Evolutionary conservation across 2,329 filamentous ascomycete species (phyloP), one percentile per base, ranked within the genome.

Genomic region (Colletotrichum lentis): DNA sequence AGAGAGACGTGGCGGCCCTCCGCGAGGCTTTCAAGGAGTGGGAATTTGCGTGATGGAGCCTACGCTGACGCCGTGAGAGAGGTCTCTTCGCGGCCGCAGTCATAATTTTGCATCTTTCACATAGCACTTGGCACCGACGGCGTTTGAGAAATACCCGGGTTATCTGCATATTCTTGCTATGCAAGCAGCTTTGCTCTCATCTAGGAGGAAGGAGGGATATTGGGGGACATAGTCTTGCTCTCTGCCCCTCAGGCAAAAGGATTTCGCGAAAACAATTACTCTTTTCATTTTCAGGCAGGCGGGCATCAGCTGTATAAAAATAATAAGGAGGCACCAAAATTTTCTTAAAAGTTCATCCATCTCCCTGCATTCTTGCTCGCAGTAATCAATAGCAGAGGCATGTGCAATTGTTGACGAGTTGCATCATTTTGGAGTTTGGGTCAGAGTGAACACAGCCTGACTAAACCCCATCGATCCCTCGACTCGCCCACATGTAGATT

Each of bases 1-100:
- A 86, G 62, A 83, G 84, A 52, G 94, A 98, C 77, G 92, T 91
- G 2, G 86, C 88, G 62, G 87, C 86, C 11, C 96, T 98, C 79
- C 94, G 95, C 73, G 84, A 86, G 72, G 90, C 90, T 1, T 99
- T 97, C 76, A 90, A 92, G 79, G 83, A 87, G 39, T 97, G 92
- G 85, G 95, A 99, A 78, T 97, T 97, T 77, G 91, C 92, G 16
- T 58, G 73, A 57, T 73, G 37, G 35, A 7, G 31, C 18, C 11
- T 20, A 10, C 20, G 8, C 37, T 18, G n/a, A 31, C 16, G 10
- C 22, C 22, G n/a, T 5, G 14, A 16, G 11, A 18, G 14, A n/a
- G 22, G 6, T 5, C n/a, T 22, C 16, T 24, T 16, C 27, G 39
- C 5, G 43, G 5, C n/a, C 18, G 44, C n/a, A 31, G 43, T 37